Percentiles rank a stretch among this genome's conserved stretches.
Conservation (phyloP, 208 protist species). For the Leishmania martiniquensis region DNA sequence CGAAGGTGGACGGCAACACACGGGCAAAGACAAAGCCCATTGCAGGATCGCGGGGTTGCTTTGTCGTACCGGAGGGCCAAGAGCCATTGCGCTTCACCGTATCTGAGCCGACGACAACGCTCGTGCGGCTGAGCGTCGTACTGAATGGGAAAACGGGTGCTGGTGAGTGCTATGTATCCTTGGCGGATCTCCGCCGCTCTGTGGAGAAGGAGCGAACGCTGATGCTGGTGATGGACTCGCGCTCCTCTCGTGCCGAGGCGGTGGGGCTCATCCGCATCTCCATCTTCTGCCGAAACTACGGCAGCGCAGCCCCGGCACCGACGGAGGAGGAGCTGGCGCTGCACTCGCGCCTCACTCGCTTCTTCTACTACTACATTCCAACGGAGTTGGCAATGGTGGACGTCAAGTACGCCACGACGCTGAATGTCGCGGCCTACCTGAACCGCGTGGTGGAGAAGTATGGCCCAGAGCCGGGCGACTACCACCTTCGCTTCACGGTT, state of each 20-base stretch:
- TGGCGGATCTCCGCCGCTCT: constrained; percentile 58
- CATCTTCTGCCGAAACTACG: constrained; percentile 56
- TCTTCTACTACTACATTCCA: constrained; percentile 77
- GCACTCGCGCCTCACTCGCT: constrained; percentile 60
- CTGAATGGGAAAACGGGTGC: constrained; percentile 41
- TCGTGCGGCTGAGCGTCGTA: constrained; percentile 53
- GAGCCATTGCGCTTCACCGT: constrained; percentile 51
- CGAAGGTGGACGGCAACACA: constrained; percentile 50
- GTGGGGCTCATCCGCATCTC: constrained; percentile 68
- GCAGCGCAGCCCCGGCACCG: constrained; percentile 40
- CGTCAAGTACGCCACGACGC: constrained; percentile 60
- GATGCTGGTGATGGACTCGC: constrained; percentile 59
- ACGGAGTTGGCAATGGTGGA: constrained; percentile 60
- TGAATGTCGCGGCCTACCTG: constrained; percentile 73
- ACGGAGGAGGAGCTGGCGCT: constrained; percentile 40
- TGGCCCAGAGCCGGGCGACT: constrained; percentile 76
- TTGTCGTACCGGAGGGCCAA: constrained; percentile 39
- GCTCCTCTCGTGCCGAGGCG: constrained; percentile 38
- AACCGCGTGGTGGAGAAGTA: constrained; percentile 58
- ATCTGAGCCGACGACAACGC: constrained; percentile 42
- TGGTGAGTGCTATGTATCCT: constrained; percentile 70
- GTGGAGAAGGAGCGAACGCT: constrained; percentile 59
- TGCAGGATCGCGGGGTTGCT: constrained; percentile 41
- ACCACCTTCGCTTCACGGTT: constrained; percentile 53
- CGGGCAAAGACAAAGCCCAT: constrained; percentile 36